Conservation (phyloP, 257 asterid genomes). For the Pogostemon cablin region DNA sequence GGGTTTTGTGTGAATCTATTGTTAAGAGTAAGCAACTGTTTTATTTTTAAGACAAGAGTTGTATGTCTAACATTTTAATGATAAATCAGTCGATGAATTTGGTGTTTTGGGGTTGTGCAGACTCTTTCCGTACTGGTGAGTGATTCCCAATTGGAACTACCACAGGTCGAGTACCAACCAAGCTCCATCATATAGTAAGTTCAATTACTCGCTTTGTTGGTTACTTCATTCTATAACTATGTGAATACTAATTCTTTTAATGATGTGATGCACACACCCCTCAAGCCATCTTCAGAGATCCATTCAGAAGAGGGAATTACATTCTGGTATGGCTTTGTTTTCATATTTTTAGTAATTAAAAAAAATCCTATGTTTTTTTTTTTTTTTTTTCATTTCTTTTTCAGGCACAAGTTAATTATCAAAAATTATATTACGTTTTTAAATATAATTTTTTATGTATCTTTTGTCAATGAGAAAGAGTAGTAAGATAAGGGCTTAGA, state of each 20-base stretch:
- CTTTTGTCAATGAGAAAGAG: too few relatives aligned
- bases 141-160: conserved; percentile 88
- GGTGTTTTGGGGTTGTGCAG: conserved; percentile 39
- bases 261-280: conserved; percentile 56
- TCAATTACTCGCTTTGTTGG: background rate
- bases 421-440: too few relatives aligned
- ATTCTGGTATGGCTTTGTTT: conserved; percentile 58
- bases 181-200: conserved; percentile 92
- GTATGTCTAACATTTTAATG: too few relatives aligned
- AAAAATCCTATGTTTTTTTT: too few relatives aligned
- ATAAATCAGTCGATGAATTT: background rate
- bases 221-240: background rate
- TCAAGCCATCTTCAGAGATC: conserved; percentile 90
- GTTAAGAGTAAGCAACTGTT: conserved; percentile 49
- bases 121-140: conserved; percentile 64
- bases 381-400: too few relatives aligned
- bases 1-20: too few relatives aligned
- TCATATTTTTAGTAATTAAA: background rate
- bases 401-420: too few relatives aligned
- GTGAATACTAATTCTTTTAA: conserved; percentile 2
- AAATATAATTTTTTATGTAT: too few relatives aligned
- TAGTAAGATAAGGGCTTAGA: too few relatives aligned
- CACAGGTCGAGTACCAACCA: conserved; percentile 97
- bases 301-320: conserved; percentile 83
- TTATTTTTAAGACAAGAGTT: too few relatives aligned